These are phyloP conservation scores for Phytophthora pisi DNA, from an alignment of 352 stramenopile genomes.

Conservation along the genomic window DNA sequence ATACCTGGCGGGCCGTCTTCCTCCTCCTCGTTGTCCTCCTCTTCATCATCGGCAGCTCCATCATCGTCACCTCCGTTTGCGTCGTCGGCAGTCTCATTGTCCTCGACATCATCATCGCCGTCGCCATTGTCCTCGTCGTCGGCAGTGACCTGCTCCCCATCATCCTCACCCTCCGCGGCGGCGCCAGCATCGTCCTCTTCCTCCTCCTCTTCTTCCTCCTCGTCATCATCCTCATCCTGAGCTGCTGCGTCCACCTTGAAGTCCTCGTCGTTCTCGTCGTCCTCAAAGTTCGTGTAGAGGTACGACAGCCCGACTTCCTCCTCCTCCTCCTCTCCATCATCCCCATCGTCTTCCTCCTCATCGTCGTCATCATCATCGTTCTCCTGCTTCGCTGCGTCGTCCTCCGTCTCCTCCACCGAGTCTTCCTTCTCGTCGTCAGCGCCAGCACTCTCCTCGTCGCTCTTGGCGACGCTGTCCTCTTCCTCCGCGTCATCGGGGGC, in stretches of 20 bases:
- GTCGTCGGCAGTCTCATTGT: conserved; percentile 17
- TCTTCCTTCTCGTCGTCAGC: conserved; percentile 48
- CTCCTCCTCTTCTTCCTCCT: conserved; percentile 51
- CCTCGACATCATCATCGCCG: conserved; percentile 33
- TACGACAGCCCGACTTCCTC: conserved; percentile 68
- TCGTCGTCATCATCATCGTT: conserved; percentile 34
- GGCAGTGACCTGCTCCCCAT: conserved; percentile 35
- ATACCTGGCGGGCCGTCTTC: conserved; percentile 56
- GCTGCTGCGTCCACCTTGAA: conserved; percentile 33
- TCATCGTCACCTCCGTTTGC: conserved; percentile 10
- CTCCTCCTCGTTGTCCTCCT: conserved; percentile 22
- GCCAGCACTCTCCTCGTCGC: conserved; percentile 33
- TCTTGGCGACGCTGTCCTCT: conserved; percentile 28
- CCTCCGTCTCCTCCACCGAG: conserved; percentile 35
- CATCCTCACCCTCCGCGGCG: conserved; percentile 26
- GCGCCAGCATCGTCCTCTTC: conserved; percentile 25
- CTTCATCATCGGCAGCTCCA: conserved; percentile 5
- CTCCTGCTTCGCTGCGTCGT: conserved; percentile 40
- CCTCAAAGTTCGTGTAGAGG: conserved; percentile 72
- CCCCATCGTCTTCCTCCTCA: conserved; percentile 26
- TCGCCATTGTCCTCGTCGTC: conserved; percentile 46
- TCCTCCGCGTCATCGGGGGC: conserved; percentile 27
- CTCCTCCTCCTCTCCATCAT: conserved; percentile 29
- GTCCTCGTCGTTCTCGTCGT: conserved; percentile 51
- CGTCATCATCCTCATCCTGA: conserved; percentile 53